Base-by-base conservation (phyloP, 441 rosid genomes). In the Erodium texanum region DNA sequence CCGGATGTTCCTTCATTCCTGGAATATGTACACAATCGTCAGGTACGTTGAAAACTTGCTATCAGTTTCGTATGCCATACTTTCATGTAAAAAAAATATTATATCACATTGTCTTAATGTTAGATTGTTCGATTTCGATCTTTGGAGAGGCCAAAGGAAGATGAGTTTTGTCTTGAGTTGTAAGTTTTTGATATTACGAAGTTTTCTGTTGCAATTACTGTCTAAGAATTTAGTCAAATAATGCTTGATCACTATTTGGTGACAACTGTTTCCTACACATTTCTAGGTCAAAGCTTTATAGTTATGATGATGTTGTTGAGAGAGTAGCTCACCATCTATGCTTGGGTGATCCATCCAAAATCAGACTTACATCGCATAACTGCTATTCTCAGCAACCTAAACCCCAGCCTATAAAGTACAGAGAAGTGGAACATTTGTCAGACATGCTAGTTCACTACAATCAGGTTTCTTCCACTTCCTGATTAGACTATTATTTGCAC, bases 321-420 rank as follows among this genome's bases (percentile, higher is more conserved):
- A 86, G 77, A 75, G 86, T 88, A 65, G 89, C 90, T 71, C 75
- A 52, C 15, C 81, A 78, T 74, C 87, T 86, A 66, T 71, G 80
- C 71, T 82, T 88, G 77, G 87, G 77, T 36, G 93, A 88, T 77
- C 85, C 93, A 68, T 84, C 90, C 66, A 88, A 88, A 78, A 84
- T 86, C 66, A 85, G 93, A 83, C 80, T 86, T 24, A 86, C 93
- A 54, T 79, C 90, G 77, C 93, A 86, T 70, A 88, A 88, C 76
- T 86, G 90, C 70, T 86, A 88, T 78, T 86, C 90, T 34, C 90
- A 86, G 86, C 90, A 85, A 75, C 93, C 93, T 59, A 86, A 88
- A 71, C 90, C 93, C 66, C 87, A 82, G 76, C 93, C 93, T 73
- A 83, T 88, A 75, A 88, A 86, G 77, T 86, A 83, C 70, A 86